Evolutionary conservation across 352 stramenopile species (phyloP).

Genomic region (Pythium phragmitis): DNA sequence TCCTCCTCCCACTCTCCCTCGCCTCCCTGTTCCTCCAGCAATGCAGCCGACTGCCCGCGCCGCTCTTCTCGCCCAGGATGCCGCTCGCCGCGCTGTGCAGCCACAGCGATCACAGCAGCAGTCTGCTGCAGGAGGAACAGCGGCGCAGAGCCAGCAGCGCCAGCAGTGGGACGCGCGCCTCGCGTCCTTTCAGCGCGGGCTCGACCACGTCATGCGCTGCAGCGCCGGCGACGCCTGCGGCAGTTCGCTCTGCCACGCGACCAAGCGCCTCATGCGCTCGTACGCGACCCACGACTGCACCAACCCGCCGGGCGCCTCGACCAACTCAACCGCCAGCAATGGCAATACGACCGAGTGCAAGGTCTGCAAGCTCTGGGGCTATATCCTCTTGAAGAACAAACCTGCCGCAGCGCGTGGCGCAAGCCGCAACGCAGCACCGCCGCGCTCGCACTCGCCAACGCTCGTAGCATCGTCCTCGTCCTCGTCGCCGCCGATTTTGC

Average conservation of each 20-base stretch:
- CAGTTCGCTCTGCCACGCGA: constrained; percentile 74
- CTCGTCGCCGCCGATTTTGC: constrained; percentile 9
- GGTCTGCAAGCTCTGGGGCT: constrained; percentile 77
- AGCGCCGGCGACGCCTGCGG: constrained; percentile 48
- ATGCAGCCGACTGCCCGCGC: constrained; percentile 24
- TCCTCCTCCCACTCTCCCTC: neutral
- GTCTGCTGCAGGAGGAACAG: constrained; percentile 12
- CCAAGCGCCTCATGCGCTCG: constrained; percentile 59
- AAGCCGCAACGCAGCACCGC: constrained; percentile 3
- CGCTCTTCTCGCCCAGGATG: constrained; percentile 4
- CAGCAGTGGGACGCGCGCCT: constrained; percentile 67
- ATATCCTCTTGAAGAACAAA: constrained; percentile 41
- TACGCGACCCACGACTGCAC: constrained; percentile 63
- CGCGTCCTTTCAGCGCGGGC: constrained; percentile 58
- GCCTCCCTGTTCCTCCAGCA: constrained; percentile 8
- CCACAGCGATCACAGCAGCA: constrained; percentile 2
- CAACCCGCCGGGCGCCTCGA: constrained; percentile 9
- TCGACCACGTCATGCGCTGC: constrained; percentile 66
- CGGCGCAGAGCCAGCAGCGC: constrained; percentile 22
- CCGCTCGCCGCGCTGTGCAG: neutral
- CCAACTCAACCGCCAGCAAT: neutral
- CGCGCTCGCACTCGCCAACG: constrained; percentile 13
- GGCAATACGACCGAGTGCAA: constrained; percentile 41
- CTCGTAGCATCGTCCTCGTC: neutral
- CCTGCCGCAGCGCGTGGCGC: constrained; percentile 13